Percentiles rank a stretch among this genome's conserved stretches.
phyloP scores from a whole-genome alignment of 768 basidiomycete species.

The Sporobolomyces roseus region DNA sequence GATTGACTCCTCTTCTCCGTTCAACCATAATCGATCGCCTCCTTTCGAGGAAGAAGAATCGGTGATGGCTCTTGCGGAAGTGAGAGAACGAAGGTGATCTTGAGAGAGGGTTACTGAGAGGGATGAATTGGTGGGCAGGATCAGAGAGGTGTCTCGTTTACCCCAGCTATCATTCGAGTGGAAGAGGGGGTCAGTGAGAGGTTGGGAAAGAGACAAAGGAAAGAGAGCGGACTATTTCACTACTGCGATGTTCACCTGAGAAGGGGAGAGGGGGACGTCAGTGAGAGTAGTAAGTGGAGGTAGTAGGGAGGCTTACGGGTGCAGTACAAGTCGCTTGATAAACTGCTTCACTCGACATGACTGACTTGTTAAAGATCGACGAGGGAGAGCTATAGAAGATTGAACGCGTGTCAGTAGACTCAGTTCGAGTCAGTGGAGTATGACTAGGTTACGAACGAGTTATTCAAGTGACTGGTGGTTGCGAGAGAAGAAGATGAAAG shows the following conservation, averaged over 20 bases:
- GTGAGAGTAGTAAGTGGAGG: not conserved
- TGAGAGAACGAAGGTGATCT: conserved; percentile 89
- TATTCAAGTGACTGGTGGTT: no score
- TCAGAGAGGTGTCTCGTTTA: conserved; percentile 90
- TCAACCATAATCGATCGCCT: conserved; percentile 83
- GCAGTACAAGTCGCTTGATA: conserved; percentile 43
- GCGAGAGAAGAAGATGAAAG: no score
- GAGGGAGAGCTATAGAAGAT: no score
- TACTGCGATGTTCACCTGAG: conserved; percentile 43
- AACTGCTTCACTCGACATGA: no score
- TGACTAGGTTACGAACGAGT: no score
- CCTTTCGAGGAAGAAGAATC: conserved; percentile 25
- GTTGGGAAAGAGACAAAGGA: not conserved
- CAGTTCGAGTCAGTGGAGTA: no score
- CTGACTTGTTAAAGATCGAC: no score
- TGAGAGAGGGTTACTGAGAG: conserved; percentile 97
- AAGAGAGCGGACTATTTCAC: conserved; percentile 31
- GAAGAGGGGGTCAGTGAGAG: conserved; percentile 14
- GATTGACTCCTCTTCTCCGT: conserved; percentile 86
- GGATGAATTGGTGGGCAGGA: conserved; percentile 95
- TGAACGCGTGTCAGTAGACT: no score
- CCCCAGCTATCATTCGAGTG: conserved; percentile 68
- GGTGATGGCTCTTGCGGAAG: conserved; percentile 84
- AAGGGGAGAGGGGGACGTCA: not conserved
- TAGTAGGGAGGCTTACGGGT: conserved; percentile 26